phyloP scores from a whole-genome alignment of 768 basidiomycete genomes.

The Multifurca ochricompacta region DNA sequence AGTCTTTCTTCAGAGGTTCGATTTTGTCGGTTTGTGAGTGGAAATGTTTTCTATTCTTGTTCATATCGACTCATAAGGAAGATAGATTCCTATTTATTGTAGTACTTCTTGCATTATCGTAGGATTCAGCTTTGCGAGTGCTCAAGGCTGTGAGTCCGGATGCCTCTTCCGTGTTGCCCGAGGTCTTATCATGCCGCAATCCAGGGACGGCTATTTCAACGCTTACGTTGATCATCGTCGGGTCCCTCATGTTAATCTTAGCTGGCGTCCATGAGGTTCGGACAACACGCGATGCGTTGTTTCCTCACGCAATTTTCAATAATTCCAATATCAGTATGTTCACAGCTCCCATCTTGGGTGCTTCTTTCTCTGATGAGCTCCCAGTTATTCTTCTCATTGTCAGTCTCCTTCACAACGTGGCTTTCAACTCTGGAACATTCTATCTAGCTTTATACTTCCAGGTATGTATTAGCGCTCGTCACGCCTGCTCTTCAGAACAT shows the following conservation, averaged over 20 bases:
- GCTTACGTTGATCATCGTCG: conserved; percentile 49
- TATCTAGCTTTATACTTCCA: conserved; percentile 81
- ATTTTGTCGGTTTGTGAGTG: conserved; percentile 72
- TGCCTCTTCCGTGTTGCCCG: not conserved
- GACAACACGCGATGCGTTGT: conserved; percentile 63
- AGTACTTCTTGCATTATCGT: conserved; percentile 69
- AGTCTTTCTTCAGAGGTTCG: conserved; percentile 49
- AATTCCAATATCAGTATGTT: conserved; percentile 51
- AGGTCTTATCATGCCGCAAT: conserved; percentile 3
- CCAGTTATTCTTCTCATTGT: conserved; percentile 59
- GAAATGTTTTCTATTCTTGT: conserved; percentile 18
- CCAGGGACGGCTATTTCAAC: conserved; percentile 61
- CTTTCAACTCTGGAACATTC: conserved; percentile 79
- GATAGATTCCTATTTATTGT: conserved; percentile 62
- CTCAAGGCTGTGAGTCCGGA: conserved; percentile 52
- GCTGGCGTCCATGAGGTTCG: conserved; percentile 63
- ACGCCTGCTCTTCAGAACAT: not conserved
- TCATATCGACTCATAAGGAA: conserved; percentile 15
- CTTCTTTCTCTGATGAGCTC: conserved; percentile 13
- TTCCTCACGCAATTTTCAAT: conserved; percentile 56
- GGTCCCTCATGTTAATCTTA: conserved; percentile 43
- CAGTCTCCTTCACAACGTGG: conserved; percentile 75
- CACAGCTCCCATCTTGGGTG: not conserved
- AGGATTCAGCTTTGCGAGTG: conserved; percentile 70
- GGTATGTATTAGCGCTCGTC: conserved; percentile 42